phyloP scores from a whole-genome alignment of 805 yeast species.

The Sungouiella blattae region DNA sequence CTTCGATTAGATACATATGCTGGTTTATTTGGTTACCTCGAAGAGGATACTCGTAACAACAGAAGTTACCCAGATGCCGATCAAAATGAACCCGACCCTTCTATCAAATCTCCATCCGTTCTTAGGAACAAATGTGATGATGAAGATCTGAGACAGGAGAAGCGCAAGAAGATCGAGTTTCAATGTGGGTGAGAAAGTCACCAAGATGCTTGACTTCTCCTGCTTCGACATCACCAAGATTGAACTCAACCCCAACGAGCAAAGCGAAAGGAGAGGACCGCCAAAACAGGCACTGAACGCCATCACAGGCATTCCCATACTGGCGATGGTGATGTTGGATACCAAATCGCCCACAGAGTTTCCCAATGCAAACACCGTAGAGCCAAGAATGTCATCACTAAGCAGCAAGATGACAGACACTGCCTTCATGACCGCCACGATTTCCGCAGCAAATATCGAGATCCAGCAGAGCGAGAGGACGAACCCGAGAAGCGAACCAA shows the following conservation, averaged over 20 bases:
- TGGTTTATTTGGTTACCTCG: too few relatives aligned
- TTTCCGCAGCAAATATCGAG: constrained; percentile 63
- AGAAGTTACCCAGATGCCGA: constrained; percentile 28
- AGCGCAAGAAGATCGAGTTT: constrained; percentile 11
- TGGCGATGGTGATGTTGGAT: constrained; percentile 76
- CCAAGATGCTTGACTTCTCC: constrained; percentile 3
- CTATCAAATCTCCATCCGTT: constrained; percentile 32
- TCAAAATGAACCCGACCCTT: constrained; percentile 28
- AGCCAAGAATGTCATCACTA: constrained; percentile 77
- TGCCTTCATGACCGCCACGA: constrained; percentile 60
- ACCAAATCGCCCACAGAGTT: constrained; percentile 89
- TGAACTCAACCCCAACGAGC: constrained; percentile 73
- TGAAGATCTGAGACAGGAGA: constrained; percentile 8
- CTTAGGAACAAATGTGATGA: constrained; percentile 9
- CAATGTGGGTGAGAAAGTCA: constrained; percentile 12
- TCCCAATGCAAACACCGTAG: constrained; percentile 88
- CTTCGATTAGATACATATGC: too few relatives aligned
- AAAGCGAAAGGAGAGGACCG: constrained; percentile 76
- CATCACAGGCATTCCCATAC: constrained; percentile 79
- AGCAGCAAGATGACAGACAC: constrained; percentile 57
- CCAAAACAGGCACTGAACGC: constrained; percentile 97
- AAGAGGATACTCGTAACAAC: constrained; percentile 21
- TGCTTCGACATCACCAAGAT: constrained; percentile 9
- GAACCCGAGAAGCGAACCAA: constrained; percentile 56
- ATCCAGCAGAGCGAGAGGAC: constrained; percentile 64